Evolutionary conservation across 306 rosid species (phyloP), one percentile per base, ranked within the genome.

Genomic region (Lathyrus tuberosus): DNA sequence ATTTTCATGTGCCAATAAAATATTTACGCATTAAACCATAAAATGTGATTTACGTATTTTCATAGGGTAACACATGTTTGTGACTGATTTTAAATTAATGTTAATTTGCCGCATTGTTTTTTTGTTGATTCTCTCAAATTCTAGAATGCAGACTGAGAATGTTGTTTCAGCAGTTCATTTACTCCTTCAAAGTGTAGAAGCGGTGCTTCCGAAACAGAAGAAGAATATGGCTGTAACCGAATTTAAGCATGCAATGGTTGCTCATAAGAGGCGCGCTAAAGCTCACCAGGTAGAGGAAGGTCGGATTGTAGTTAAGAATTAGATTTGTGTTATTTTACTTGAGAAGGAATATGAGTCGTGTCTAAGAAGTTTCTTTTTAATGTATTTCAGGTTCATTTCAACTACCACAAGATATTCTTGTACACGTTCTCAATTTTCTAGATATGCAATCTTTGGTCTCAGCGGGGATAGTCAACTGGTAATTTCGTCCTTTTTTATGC

Each of bases 181-280:
- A 10, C 94, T 93, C 46, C 64, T 83, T 67, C 96, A 84, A 64
- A 86, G 88, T 54, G 96, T 78, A 20, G 90, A 90, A 75, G 90
- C 83, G 70, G 62, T 79, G 3, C 71, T 90, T 52, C 98, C 97
- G 4, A 90, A 86, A 78, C 96, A 88, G 67, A 93, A 90, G 82
- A 88, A 70, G 82, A 86, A 81, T 75, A 65, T 79, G 65, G 96
- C 90, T 42, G 69, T 83, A 20, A 78, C 78, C 20, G 97, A 90
- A 79, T 93, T 79, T 75, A 93, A 86, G 81, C 86, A 82, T 12
- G 89, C 97, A 22, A 93, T 90, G 81, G 82, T 93, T 65, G 83
- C 87, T 82, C 86, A 85, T 47, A 93, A 85, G 82, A 87, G 97
- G 69, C 84, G 86, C 44, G 12, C 46, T 75, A 90, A 88, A 81